phyloP scores from a whole-genome alignment of 768 basidiomycete species.

The Rhizopogon salebrosus region DNA sequence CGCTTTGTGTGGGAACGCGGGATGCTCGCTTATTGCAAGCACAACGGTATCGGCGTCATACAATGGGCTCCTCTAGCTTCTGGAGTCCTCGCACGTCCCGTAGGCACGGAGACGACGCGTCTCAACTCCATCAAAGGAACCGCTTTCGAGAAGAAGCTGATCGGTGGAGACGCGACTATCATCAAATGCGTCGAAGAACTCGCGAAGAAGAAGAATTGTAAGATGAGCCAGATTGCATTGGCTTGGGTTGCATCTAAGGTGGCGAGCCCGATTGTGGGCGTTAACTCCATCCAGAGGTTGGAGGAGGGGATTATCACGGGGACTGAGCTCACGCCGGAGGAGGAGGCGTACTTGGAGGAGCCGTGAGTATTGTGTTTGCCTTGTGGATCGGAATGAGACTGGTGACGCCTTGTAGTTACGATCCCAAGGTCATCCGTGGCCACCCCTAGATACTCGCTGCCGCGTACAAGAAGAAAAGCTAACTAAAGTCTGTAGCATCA shows the following conservation, averaged over 20 bases:
- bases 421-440: neutral
- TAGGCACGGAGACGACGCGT: slow-evolving; percentile 22
- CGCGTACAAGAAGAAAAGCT: no score
- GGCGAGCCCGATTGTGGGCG: neutral
- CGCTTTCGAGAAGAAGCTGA: slow-evolving; percentile 16
- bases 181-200: slow-evolving; percentile 21
- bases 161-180: slow-evolving; percentile 29
- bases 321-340: neutral
- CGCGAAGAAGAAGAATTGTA: slow-evolving; percentile 32
- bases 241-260: slow-evolving; percentile 18
- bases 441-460: neutral
- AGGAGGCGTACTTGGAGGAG: neutral
- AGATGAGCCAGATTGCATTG: slow-evolving; percentile 28
- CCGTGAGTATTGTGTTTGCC: neutral
- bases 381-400: neutral
- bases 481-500: no score
- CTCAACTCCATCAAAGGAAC: slow-evolving; percentile 12
- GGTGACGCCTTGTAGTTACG: neutral
- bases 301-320: neutral
- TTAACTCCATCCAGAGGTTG: neutral
- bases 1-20: slow-evolving; percentile 33
- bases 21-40: slow-evolving; percentile 40
- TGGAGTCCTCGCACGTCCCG: slow-evolving; percentile 35
- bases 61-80: slow-evolving; percentile 42
- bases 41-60: slow-evolving; percentile 48